Conservation (phyloP, 1,284 basidiomycete genomes). For the Trichosporon sp. region DNA sequence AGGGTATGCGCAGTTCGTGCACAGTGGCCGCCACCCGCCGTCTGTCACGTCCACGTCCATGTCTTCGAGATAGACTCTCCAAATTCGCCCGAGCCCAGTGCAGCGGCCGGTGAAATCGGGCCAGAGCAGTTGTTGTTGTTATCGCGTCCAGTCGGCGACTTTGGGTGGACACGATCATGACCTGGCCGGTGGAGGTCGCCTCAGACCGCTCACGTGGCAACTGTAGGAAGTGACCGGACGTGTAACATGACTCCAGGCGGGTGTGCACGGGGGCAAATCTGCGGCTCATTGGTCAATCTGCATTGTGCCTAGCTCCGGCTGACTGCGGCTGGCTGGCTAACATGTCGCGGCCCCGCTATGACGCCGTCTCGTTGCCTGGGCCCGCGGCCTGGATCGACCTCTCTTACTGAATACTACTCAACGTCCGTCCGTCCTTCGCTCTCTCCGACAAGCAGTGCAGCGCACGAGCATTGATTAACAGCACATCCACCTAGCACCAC, state of each 20-base stretch:
- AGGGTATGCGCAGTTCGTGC: conserved; percentile 66
- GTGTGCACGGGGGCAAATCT: neutral
- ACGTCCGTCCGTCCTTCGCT: neutral
- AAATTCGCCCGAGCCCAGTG: too few relatives aligned
- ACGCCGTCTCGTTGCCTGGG: too few relatives aligned
- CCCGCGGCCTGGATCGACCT: neutral
- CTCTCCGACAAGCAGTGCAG: neutral
- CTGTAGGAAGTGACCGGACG: neutral
- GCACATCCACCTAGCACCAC: too few relatives aligned
- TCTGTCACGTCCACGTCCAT: neutral
- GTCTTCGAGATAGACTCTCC: too few relatives aligned
- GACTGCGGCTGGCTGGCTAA: too few relatives aligned
- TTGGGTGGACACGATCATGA: too few relatives aligned
- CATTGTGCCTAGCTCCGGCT: too few relatives aligned
- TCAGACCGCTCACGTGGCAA: neutral
- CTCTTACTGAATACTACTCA: too few relatives aligned
- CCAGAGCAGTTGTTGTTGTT: neutral
- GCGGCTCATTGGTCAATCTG: neutral
- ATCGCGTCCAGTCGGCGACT: neutral
- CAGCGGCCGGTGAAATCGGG: too few relatives aligned
- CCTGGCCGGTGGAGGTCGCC: neutral
- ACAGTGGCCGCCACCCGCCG: conserved; percentile 55
- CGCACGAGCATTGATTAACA: neutral
- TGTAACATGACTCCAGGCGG: too few relatives aligned
- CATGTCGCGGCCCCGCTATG: neutral